A percentile compares a stretch with the other conserved stretches of the same genome.
phyloP scores from a whole-genome alignment of 2,329 filamentous ascomycete genomes.

The Bisporella sp. region DNA sequence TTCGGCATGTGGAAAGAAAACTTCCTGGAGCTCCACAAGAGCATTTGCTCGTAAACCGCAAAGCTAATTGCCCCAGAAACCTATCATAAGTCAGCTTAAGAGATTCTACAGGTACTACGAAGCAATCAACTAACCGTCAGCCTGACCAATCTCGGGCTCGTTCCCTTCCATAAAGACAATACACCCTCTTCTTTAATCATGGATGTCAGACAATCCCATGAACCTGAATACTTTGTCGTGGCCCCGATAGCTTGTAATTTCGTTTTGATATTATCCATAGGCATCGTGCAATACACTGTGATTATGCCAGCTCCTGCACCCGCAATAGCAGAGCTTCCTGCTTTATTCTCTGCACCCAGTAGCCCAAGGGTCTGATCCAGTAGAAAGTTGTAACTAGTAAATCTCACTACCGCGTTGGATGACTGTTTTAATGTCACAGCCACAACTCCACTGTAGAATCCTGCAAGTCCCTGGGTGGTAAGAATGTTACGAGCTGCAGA shows the following conservation, averaged over 20 bases:
- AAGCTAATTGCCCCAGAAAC: too few species aligned
- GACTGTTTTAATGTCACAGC: slow-evolving; percentile 19
- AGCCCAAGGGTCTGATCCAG: slow-evolving; percentile 8
- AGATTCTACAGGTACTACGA: too few species aligned
- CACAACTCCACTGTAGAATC: slow-evolving; percentile 15
- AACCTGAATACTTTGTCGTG: slow-evolving; percentile 1
- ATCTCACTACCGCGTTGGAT: slow-evolving; percentile 19
- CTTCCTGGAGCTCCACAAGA: too few species aligned
- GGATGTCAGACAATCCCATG: slow-evolving; percentile 2
- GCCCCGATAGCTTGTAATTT: slow-evolving; percentile 12
- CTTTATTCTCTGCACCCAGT: background rate
- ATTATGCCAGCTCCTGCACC: slow-evolving; percentile 15
- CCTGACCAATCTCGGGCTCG: slow-evolving; percentile 9
- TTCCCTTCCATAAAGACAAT: slow-evolving; percentile 9
- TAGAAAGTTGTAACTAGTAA: slow-evolving; percentile 17
- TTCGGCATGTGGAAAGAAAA: too few species aligned
- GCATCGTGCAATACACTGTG: slow-evolving; percentile 19
- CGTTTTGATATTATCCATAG: slow-evolving; percentile 22
- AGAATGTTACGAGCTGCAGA: background rate
- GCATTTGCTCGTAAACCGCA: too few species aligned
- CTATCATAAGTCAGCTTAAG: too few species aligned
- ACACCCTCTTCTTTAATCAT: slow-evolving; percentile 3
- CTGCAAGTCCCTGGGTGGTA: background rate
- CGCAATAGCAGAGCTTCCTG: slow-evolving; percentile 8
- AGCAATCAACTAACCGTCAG: slow-evolving; percentile 2